These are phyloP conservation scores for Leishmania lainsoni DNA, from an alignment of 208 protist genomes.

Conservation along the genomic window DNA sequence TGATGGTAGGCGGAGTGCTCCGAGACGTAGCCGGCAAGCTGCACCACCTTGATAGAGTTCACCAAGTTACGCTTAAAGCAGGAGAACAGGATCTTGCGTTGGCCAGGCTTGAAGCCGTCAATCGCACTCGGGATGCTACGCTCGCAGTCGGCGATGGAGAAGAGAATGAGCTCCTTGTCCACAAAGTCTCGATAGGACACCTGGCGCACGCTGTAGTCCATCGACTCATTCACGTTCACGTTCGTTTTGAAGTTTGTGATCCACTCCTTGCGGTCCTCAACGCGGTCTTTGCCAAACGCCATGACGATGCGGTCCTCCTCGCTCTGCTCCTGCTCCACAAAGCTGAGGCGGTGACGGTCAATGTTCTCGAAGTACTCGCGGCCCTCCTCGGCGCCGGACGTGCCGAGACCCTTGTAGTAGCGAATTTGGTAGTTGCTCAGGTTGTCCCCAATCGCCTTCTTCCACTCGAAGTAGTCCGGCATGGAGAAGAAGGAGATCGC, in stretches of 20 bases:
- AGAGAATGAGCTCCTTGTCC: slow-evolving; percentile 99
- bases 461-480: slow-evolving; percentile 98
- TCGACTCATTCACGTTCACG: slow-evolving; percentile 76
- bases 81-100: slow-evolving; percentile 99
- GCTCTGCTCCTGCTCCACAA: slow-evolving; percentile 79
- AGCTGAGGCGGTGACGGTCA: slow-evolving; percentile 96
- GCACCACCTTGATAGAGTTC: slow-evolving; percentile 99
- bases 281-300: slow-evolving; percentile 98
- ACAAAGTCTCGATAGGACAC: slow-evolving; percentile 98
- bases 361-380: slow-evolving; percentile 99
- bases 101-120: slow-evolving; percentile 99
- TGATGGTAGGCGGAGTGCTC: slow-evolving; percentile 99
- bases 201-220: slow-evolving; percentile 92
- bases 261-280: slow-evolving; percentile 99
- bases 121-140: slow-evolving; percentile 94
- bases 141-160: slow-evolving; percentile 97
- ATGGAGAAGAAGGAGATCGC: slow-evolving; percentile 99
- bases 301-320: slow-evolving; percentile 97
- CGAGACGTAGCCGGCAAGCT: slow-evolving; percentile 99
- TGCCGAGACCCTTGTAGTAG: slow-evolving; percentile 99
- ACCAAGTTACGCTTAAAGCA: slow-evolving; percentile 99
- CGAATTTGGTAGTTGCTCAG: slow-evolving; percentile 96
- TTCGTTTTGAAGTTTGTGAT: slow-evolving; percentile 93
- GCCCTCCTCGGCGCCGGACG: slow-evolving; percentile 95
- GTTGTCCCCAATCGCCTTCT: slow-evolving; percentile 67